Conservation (phyloP, 805 yeast species). For the Pichia eremophila region DNA sequence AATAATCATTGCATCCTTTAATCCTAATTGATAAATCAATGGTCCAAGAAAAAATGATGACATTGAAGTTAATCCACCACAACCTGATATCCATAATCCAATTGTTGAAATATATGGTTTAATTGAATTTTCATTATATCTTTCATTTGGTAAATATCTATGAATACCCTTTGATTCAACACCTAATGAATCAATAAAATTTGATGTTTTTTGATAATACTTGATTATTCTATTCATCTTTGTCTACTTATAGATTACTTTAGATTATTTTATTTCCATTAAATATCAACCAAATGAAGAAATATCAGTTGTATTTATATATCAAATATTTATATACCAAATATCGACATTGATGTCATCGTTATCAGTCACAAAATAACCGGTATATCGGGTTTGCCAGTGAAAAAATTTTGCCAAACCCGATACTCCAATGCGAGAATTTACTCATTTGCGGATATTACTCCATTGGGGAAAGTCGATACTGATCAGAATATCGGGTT, state of each 20-base stretch:
- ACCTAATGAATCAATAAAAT: conserved; percentile 41
- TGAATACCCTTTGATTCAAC: conserved; percentile 79
- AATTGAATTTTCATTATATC: conserved; percentile 12
- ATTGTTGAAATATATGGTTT: conserved; percentile 34
- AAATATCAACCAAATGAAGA: too few species aligned
- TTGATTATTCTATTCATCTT: neutral
- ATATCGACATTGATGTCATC: too few species aligned
- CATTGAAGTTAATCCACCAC: conserved; percentile 87
- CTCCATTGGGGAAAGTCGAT: too few species aligned
- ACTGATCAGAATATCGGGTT: too few species aligned
- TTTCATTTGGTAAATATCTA: conserved; percentile 56
- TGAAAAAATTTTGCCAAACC: too few species aligned
- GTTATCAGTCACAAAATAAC: too few species aligned
- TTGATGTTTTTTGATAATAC: conserved; percentile 16
- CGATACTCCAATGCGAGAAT: too few species aligned
- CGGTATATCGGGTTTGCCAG: too few species aligned
- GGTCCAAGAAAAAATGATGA: conserved; percentile 76
- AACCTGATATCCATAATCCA: conserved; percentile 78
- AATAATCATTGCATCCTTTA: conserved; percentile 49
- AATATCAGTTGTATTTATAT: too few species aligned
- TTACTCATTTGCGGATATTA: too few species aligned
- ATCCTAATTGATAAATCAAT: conserved; percentile 56
- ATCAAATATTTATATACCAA: too few species aligned
- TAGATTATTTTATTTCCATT: neutral
- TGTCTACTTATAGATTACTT: neutral